phyloP scores from a whole-genome alignment of 352 stramenopile species.

The Pythium rhizo-oryzae region DNA sequence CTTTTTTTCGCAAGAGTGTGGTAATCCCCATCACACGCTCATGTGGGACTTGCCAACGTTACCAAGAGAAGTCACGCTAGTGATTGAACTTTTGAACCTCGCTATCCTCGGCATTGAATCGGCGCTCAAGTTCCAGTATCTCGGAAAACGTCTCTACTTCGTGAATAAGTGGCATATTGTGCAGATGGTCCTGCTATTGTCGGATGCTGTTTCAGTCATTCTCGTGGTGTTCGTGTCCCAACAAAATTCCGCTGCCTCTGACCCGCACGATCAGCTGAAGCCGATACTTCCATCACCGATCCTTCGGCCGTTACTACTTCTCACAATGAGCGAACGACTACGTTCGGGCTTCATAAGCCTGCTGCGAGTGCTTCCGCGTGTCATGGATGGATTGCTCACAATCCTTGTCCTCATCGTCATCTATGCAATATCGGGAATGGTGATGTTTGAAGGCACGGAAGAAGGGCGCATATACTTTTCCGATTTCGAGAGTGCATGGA shows the following conservation, averaged over 20 bases:
- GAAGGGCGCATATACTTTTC: slow-evolving; percentile 56
- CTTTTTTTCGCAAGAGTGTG: slow-evolving; percentile 39
- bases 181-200: slow-evolving; percentile 48
- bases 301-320: slow-evolving; percentile 47
- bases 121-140: slow-evolving; percentile 53
- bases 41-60: slow-evolving; percentile 45
- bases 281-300: slow-evolving; percentile 46
- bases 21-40: slow-evolving; percentile 33
- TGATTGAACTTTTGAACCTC: slow-evolving; percentile 52
- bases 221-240: slow-evolving; percentile 38
- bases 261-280: slow-evolving; percentile 12
- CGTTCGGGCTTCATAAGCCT: slow-evolving; percentile 52
- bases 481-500: slow-evolving; percentile 48
- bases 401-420: slow-evolving; percentile 54
- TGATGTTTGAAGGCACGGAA: slow-evolving; percentile 61
- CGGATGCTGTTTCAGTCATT: slow-evolving; percentile 44
- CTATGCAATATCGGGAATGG: slow-evolving; percentile 61
- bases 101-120: slow-evolving; percentile 45
- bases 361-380: slow-evolving; percentile 40
- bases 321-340: slow-evolving; percentile 58
- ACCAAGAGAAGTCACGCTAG: slow-evolving; percentile 30
- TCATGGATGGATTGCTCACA: slow-evolving; percentile 50
- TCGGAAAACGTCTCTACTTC: slow-evolving; percentile 51
- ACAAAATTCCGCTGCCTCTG: not conserved
- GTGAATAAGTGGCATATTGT: slow-evolving; percentile 61